Conservation (phyloP, 2,329 filamentous ascomycete genomes). For the Neonectria neomacrospora region DNA sequence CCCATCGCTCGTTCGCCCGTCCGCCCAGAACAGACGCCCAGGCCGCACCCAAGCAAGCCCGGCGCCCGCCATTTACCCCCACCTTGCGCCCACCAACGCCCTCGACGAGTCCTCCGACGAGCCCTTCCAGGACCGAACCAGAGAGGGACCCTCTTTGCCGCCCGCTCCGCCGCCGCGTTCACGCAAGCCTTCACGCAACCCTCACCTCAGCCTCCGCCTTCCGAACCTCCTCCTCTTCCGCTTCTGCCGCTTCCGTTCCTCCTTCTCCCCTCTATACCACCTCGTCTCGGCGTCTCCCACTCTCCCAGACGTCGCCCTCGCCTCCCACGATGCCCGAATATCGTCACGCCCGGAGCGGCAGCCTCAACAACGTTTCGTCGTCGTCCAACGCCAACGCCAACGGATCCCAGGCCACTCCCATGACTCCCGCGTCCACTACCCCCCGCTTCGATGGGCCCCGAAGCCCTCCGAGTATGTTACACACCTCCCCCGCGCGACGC, state of each 20-base stretch:
- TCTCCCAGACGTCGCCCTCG: slow-evolving; percentile 33
- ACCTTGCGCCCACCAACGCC: slow-evolving; percentile 32
- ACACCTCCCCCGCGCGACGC: slow-evolving; percentile 40
- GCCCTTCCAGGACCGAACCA: slow-evolving; percentile 16
- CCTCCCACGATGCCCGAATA: slow-evolving; percentile 59
- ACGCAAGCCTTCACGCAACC: slow-evolving; percentile 42
- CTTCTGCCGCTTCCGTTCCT: slow-evolving; percentile 25
- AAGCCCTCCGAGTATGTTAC: slow-evolving; percentile 68
- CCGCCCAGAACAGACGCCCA: slow-evolving; percentile 7
- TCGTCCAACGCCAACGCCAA: slow-evolving; percentile 48
- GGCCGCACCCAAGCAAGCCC: slow-evolving; percentile 10
- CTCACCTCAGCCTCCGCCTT: slow-evolving; percentile 34
- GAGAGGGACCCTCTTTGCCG: slow-evolving; percentile 38
- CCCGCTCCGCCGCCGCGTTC: slow-evolving; percentile 44
- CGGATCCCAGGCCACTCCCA: slow-evolving; percentile 45
- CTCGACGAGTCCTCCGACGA: slow-evolving; percentile 34
- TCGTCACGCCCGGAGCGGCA: slow-evolving; percentile 68
- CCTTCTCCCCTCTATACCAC: slow-evolving; percentile 27
- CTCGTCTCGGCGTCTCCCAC: slow-evolving; percentile 33
- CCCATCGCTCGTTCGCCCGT: slow-evolving; percentile 27
- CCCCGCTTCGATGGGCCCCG: slow-evolving; percentile 68
- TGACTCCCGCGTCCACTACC: slow-evolving; percentile 43
- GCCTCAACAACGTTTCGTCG: slow-evolving; percentile 63
- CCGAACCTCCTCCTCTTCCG: slow-evolving; percentile 26
- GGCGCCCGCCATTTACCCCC: slow-evolving; percentile 40